phyloP scores from a whole-genome alignment of 208 protist genomes.

The Wallacemonas rigidus region DNA sequence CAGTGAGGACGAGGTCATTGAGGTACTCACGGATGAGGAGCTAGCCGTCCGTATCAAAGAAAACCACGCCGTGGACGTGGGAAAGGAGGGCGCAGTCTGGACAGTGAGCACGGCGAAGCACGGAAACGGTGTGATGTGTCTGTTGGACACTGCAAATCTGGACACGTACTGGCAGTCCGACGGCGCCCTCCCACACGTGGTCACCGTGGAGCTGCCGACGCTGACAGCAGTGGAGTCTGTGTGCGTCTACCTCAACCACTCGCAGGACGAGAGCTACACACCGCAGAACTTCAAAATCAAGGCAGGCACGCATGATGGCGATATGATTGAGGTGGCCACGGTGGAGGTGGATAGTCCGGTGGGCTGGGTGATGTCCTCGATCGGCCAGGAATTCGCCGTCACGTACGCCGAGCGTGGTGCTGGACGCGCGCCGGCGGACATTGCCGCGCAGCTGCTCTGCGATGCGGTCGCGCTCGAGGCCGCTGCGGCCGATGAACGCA shows the following conservation, averaged over 20 bases:
- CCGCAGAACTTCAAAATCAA: conserved; percentile 64
- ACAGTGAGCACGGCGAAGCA: conserved; percentile 88
- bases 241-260: conserved; percentile 67
- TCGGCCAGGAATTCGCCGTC: conserved; percentile 24
- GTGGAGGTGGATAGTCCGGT: conserved; percentile 41
- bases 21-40: conserved; percentile 24
- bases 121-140: conserved; percentile 75
- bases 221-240: conserved; percentile 58
- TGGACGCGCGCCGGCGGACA: not conserved
- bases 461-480: conserved; percentile 12
- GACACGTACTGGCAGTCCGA: conserved; percentile 91
- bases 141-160: conserved; percentile 56
- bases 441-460: not conserved
- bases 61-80: conserved; percentile 35
- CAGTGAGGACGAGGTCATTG: conserved; percentile 12
- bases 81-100: conserved; percentile 57
- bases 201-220: conserved; percentile 64
- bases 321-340: conserved; percentile 65
- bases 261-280: conserved; percentile 89
- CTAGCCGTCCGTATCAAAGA: conserved; percentile 23
- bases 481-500: conserved; percentile 26
- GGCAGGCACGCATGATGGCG: conserved; percentile 64
- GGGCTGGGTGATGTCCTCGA: conserved; percentile 66
- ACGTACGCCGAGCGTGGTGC: conserved; percentile 5
- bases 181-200: conserved; percentile 76